These are phyloP conservation scores for Trichoderma aggressivum DNA, from an alignment of 2,329 filamentous ascomycete species.

Conservation along the genomic window DNA sequence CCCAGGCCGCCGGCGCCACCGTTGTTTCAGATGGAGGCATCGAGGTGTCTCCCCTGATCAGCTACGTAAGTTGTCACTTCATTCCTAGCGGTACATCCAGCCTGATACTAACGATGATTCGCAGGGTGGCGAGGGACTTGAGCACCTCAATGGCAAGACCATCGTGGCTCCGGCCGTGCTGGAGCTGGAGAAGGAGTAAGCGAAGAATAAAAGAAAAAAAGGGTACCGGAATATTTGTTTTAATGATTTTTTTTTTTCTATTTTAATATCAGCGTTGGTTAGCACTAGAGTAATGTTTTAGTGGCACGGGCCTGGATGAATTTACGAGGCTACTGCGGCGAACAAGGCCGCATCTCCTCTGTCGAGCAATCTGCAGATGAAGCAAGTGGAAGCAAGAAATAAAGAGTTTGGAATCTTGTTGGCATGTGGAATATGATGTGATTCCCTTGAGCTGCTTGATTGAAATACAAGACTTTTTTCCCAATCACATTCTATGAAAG, in stretches of 20 bases:
- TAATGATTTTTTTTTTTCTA: not conserved
- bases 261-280: conserved; percentile 15
- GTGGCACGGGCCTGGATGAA: not conserved
- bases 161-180: conserved; percentile 53
- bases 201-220: not conserved
- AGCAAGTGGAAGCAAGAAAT: not conserved
- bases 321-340: not conserved
- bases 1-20: conserved; percentile 71
- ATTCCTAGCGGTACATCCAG: not conserved
- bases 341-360: not conserved
- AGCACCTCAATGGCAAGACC: conserved; percentile 50
- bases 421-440: not conserved
- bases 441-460: not conserved
- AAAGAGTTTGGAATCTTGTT: not conserved
- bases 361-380: conserved; percentile 5
- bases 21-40: conserved; percentile 71
- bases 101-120: conserved; percentile 3
- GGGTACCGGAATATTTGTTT: not conserved
- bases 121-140: conserved; percentile 62
- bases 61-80: conserved; percentile 70
- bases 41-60: conserved; percentile 88
- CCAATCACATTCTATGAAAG: not conserved
- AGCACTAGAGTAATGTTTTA: conserved; percentile 11
- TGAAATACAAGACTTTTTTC: not conserved
- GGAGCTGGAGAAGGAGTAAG: conserved; percentile 39